These are phyloP conservation scores for Xerocomellus intermedius DNA, from an alignment of 768 basidiomycete genomes.

Conservation along the genomic window DNA sequence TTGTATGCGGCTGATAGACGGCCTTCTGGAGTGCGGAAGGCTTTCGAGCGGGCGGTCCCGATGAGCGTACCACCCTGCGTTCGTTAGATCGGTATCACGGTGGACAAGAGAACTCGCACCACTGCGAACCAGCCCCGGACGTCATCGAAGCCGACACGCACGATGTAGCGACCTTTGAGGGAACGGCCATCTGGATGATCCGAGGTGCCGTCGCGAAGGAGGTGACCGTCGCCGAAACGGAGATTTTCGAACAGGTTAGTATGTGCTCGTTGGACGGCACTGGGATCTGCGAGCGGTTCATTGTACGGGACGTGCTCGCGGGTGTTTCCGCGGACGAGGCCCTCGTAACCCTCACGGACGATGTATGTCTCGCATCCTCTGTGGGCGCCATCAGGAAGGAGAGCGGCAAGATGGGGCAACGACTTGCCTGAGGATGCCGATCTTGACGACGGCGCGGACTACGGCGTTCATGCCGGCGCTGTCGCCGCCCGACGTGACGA, in stretches of 20 bases:
- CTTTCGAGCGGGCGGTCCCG: constrained; percentile 84
- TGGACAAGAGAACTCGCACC: constrained; percentile 31
- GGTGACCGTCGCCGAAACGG: constrained; percentile 77
- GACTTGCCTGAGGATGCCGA: constrained; percentile 82
- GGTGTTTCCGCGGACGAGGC: constrained; percentile 85
- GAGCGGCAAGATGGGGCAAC: no score
- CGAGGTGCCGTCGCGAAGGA: constrained; percentile 78
- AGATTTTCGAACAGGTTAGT: constrained; percentile 62
- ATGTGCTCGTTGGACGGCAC: constrained; percentile 25
- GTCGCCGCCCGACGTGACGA: constrained; percentile 95
- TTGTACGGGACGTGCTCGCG: constrained; percentile 30
- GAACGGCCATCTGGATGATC: constrained; percentile 66
- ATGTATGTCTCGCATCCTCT: constrained; percentile 94
- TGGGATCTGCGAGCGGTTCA: constrained; percentile 31
- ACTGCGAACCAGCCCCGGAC: constrained; percentile 93
- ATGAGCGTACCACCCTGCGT: constrained; percentile 89
- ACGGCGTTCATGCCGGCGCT: constrained; percentile 97
- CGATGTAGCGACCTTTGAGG: constrained; percentile 89
- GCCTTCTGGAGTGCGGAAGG: constrained; percentile 86
- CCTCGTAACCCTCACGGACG: constrained; percentile 98
- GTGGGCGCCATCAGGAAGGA: background rate
- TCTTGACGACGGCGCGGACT: constrained; percentile 91
- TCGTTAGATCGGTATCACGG: background rate
- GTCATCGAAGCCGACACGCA: constrained; percentile 97
- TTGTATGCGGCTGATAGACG: constrained; percentile 87